phyloP scores from a whole-genome alignment of 345 rosid species.

The Kernera saxatilis region DNA sequence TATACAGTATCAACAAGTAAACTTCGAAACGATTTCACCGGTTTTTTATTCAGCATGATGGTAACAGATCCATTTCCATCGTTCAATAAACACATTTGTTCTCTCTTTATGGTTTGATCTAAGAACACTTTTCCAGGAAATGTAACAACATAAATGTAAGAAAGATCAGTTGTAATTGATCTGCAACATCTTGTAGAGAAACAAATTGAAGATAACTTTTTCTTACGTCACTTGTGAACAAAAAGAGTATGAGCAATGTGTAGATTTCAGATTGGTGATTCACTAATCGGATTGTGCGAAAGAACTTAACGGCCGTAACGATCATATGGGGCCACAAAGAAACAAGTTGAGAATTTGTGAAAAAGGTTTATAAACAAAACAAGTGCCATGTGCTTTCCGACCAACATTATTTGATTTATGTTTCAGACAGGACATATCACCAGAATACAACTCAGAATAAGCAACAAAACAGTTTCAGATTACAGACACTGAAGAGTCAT shows the following conservation, averaged over 20 bases:
- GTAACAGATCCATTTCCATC: neutral
- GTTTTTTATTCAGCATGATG: neutral
- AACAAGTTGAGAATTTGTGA: constrained; percentile 6
- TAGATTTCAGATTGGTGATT: neutral
- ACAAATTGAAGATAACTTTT: neutral
- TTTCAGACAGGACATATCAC: constrained; percentile 21
- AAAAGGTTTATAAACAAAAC: constrained; percentile 7
- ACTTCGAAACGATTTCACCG: neutral
- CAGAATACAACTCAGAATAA: constrained; percentile 23
- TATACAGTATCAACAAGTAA: constrained; percentile 43
- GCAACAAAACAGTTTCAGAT: constrained; percentile 8
- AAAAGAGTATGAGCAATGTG: neutral
- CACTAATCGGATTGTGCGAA: constrained; percentile 4
- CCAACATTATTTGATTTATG: constrained; percentile 12
- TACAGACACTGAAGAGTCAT: neutral
- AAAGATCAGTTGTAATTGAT: constrained; percentile 1
- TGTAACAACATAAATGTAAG: constrained; percentile 14
- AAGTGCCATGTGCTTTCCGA: constrained; percentile 29
- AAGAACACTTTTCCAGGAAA: neutral
- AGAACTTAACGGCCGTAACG: constrained; percentile 20
- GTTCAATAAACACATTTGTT: constrained; percentile 7
- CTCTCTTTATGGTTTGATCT: neutral
- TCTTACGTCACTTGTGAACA: neutral
- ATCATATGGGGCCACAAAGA: constrained; percentile 19
- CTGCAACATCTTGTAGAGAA: neutral